These are phyloP conservation scores for Amaranthus palmeri DNA, from an alignment of 148 eudicot species.

Conservation along the genomic window DNA sequence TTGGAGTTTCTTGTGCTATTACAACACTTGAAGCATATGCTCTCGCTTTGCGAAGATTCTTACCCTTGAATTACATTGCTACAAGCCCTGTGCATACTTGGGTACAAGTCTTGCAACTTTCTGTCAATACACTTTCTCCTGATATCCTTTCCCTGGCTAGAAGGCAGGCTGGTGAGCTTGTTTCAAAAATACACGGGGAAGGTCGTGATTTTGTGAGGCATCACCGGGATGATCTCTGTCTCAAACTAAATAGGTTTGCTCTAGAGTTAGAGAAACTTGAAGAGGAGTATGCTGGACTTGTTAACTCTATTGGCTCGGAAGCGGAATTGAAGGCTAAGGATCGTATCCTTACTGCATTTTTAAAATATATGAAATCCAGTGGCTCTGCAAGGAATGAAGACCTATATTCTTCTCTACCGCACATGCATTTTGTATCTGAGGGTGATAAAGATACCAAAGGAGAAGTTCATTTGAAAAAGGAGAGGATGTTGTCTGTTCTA, in stretches of 20 bases:
- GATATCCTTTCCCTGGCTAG: slow-evolving; percentile 59
- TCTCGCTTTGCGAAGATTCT: slow-evolving; percentile 72
- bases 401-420: slow-evolving; percentile 23
- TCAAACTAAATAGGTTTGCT: slow-evolving; percentile 62
- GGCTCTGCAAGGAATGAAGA: slow-evolving; percentile 47
- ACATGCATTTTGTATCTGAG: slow-evolving; percentile 28
- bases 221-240: slow-evolving; percentile 60
- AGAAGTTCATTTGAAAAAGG: slow-evolving; percentile 49
- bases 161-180: slow-evolving; percentile 82
- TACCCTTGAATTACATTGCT: slow-evolving; percentile 87
- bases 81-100: slow-evolving; percentile 89
- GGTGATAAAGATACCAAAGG: slow-evolving; percentile 33
- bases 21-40: slow-evolving; percentile 74
- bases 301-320: slow-evolving; percentile 64
- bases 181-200: slow-evolving; percentile 43
- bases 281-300: slow-evolving; percentile 63
- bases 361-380: slow-evolving; percentile 57
- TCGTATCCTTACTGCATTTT: slow-evolving; percentile 60
- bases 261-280: slow-evolving; percentile 72
- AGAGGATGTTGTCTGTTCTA: slow-evolving; percentile 39
- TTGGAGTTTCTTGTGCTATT: slow-evolving; percentile 70
- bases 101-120: slow-evolving; percentile 78
- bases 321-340: slow-evolving; percentile 64
- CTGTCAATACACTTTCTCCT: slow-evolving; percentile 54
- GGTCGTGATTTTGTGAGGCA: slow-evolving; percentile 39